Percentiles rank a stretch among this genome's conserved stretches.
Conservation (phyloP, 441 rosid species). For the Adansonia gregorii region DNA sequence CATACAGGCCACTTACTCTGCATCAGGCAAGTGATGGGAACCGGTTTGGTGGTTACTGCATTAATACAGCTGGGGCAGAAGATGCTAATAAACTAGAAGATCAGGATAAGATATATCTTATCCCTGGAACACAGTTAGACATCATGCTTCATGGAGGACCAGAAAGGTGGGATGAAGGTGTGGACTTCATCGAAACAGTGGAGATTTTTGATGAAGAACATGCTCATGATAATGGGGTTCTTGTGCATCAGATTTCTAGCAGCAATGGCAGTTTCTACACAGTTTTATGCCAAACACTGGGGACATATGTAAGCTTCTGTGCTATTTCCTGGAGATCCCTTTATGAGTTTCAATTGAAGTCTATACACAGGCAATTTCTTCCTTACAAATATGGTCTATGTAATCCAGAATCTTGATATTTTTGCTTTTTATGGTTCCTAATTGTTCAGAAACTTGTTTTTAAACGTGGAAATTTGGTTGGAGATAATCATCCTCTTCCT, state of each 20-base stretch:
- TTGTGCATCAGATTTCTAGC: slow-evolving; percentile 48
- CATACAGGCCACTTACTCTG: slow-evolving; percentile 74
- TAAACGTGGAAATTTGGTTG: slow-evolving; percentile 84
- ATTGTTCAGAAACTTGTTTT: slow-evolving; percentile 68
- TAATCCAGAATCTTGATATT: slow-evolving; percentile 27
- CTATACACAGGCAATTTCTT: not conserved
- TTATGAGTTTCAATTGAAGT: slow-evolving; percentile 15
- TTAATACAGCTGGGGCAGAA: slow-evolving; percentile 52
- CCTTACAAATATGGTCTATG: slow-evolving; percentile 6
- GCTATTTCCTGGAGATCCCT: slow-evolving; percentile 19
- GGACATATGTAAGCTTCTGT: slow-evolving; percentile 69
- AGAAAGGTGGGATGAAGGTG: slow-evolving; percentile 73
- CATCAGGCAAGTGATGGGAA: slow-evolving; percentile 78
- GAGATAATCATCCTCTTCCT: slow-evolving; percentile 83
- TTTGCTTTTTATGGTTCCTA: slow-evolving; percentile 34
- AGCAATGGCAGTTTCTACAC: slow-evolving; percentile 50
- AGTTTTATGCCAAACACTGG: slow-evolving; percentile 67
- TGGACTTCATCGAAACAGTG: slow-evolving; percentile 61
- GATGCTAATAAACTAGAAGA: slow-evolving; percentile 50
- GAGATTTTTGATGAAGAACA: slow-evolving; percentile 51
- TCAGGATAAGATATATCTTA: slow-evolving; percentile 69
- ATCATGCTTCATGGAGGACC: slow-evolving; percentile 86
- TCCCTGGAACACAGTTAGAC: slow-evolving; percentile 83
- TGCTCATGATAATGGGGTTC: slow-evolving; percentile 45
- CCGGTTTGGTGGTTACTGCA: slow-evolving; percentile 91